Conservation (phyloP, 179 eudicot genomes). For the Drosera spatulata region DNA sequence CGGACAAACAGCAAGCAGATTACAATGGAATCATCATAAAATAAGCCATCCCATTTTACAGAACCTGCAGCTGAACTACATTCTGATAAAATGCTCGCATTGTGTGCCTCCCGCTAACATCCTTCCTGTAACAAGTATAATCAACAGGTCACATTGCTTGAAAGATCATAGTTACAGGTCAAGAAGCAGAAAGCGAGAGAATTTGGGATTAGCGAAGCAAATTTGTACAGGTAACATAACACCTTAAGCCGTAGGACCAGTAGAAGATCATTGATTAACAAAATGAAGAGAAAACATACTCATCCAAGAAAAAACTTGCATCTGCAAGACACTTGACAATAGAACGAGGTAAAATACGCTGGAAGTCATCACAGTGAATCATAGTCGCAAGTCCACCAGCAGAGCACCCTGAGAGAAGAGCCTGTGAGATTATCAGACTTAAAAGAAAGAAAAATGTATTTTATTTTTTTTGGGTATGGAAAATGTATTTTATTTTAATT, state of each 20-base stretch:
- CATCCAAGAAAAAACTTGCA: not conserved
- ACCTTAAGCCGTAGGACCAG: no score
- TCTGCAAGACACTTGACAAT: constrained; percentile 86
- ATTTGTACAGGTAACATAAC: no score
- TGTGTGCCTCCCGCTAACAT: constrained; percentile 51
- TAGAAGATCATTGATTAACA: no score
- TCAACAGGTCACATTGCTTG: no score
- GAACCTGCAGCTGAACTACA: constrained; percentile 72
- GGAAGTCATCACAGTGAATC: constrained; percentile 81
- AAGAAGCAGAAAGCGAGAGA: no score
- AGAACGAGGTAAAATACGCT: constrained; percentile 45
- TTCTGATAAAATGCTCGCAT: constrained; percentile 55
- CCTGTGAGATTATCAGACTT: constrained; percentile 52
- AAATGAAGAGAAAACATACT: no score
- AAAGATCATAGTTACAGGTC: no score
- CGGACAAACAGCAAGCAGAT: no score
- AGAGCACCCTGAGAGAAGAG: constrained; percentile 97
- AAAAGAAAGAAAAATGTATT: constrained; percentile 12
- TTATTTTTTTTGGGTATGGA: no score
- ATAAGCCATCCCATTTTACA: no score
- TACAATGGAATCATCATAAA: no score
- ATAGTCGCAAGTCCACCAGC: constrained; percentile 95
- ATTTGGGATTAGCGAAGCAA: no score
- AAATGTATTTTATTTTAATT: not conserved
- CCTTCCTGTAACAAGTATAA: constrained; percentile 43